These are phyloP conservation scores for Lablab purpureus DNA, from an alignment of 306 rosid species.

Conservation along the genomic window DNA sequence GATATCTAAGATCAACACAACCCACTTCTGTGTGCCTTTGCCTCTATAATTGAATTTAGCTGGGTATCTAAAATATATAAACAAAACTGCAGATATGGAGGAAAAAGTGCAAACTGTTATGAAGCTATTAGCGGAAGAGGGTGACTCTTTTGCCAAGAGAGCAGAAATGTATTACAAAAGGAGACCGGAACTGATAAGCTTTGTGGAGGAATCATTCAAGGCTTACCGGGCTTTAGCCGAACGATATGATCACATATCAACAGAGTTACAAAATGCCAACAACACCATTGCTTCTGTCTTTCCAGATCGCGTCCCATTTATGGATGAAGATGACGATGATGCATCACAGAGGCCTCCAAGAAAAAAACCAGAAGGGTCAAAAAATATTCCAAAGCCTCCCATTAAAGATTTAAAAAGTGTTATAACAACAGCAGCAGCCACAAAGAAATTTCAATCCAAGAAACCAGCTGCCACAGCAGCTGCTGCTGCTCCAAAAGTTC, in stretches of 20 bases:
- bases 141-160: constrained; percentile 96
- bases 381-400: constrained; percentile 71
- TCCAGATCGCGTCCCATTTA: constrained; percentile 89
- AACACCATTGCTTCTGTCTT: constrained; percentile 87
- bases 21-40: background rate
- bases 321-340: constrained; percentile 90
- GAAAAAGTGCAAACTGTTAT: constrained; percentile 72
- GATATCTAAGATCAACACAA: constrained; percentile 14
- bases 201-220: constrained; percentile 84
- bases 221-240: constrained; percentile 94
- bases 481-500: constrained; percentile 35
- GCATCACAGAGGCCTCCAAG: constrained; percentile 47
- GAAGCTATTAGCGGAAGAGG: constrained; percentile 79
- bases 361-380: constrained; percentile 57
- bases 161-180: constrained; percentile 97
- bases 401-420: constrained; percentile 60
- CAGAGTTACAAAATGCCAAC: constrained; percentile 96
- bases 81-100: constrained; percentile 81
- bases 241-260: constrained; percentile 92
- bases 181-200: constrained; percentile 87
- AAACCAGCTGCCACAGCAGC: constrained; percentile 40
- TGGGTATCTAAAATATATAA: constrained; percentile 27
- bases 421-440: constrained; percentile 57
- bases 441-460: constrained; percentile 55
- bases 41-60: constrained; percentile 3